phyloP scores from a whole-genome alignment of 192 early-diverging fungal species.

The Backusella luteola region DNA sequence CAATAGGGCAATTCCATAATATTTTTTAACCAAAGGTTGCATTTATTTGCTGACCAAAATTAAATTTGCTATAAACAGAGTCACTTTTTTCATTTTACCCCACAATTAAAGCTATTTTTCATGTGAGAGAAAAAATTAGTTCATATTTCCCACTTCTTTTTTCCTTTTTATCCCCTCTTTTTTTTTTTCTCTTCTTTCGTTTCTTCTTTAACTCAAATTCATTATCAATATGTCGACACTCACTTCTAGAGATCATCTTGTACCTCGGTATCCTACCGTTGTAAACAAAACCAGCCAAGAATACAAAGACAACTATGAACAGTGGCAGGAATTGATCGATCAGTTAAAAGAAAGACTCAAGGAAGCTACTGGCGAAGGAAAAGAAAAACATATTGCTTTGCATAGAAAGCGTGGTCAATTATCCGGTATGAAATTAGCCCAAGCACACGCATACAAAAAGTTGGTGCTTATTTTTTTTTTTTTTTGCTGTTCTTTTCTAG shows the following conservation, averaged over 20 bases:
- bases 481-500: constrained; percentile 28
- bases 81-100: neutral
- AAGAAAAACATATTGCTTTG: constrained; percentile 40
- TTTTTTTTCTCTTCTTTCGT: neutral
- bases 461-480: neutral
- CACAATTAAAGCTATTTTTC: neutral
- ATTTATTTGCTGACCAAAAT: neutral
- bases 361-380: constrained; percentile 52
- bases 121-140: neutral
- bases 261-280: constrained; percentile 41
- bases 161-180: neutral
- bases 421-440: constrained; percentile 41
- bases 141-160: neutral
- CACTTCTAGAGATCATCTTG: constrained; percentile 38
- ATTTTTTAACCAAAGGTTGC: neutral
- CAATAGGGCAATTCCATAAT: neutral
- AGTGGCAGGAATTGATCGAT: constrained; percentile 50
- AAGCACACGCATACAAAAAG: neutral
- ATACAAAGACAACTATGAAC: constrained; percentile 55
- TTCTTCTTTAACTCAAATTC: neutral
- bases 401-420: constrained; percentile 61
- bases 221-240: constrained; percentile 23
- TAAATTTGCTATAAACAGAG: neutral
- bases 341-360: constrained; percentile 50
- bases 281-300: constrained; percentile 47